phyloP scores from a whole-genome alignment of 306 rosid genomes.

The Fragaria vesca region DNA sequence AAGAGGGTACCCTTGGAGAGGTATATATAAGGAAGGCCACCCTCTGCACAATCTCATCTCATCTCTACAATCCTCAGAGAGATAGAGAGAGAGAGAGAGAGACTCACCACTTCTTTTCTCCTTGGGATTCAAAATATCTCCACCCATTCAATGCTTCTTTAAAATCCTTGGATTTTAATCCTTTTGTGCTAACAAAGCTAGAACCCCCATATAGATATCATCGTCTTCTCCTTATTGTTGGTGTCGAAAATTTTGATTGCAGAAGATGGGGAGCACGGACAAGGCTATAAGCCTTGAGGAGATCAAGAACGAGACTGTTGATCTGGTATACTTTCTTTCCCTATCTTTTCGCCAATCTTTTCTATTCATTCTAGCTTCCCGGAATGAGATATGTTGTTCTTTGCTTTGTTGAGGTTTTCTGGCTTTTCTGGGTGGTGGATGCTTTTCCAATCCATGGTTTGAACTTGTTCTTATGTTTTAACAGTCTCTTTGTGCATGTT shows the following conservation, averaged over 20 bases:
- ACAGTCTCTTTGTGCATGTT: neutral
- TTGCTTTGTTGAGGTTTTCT: neutral
- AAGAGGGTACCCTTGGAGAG: neutral
- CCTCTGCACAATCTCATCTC: constrained; percentile 8
- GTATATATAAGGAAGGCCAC: constrained; percentile 28
- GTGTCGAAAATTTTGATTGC: neutral
- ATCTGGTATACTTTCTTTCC: constrained; percentile 57
- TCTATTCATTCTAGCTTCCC: neutral
- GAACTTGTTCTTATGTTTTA: too few species aligned
- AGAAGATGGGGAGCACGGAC: constrained; percentile 40
- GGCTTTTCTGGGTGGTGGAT: neutral
- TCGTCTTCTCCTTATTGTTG: neutral
- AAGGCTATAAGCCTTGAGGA: constrained; percentile 58
- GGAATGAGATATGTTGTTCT: neutral
- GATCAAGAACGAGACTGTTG: constrained; percentile 91
- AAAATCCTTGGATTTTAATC: neutral
- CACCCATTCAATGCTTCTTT: constrained; percentile 36
- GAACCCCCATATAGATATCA: neutral
- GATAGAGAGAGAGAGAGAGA: too few species aligned
- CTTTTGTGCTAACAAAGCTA: neutral
- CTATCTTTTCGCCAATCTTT: neutral
- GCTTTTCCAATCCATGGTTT: neutral
- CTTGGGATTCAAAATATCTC: constrained; percentile 43
- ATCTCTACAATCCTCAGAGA: too few species aligned
- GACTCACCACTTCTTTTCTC: neutral